These are phyloP conservation scores for Roridomyces roridus DNA, from an alignment of 768 basidiomycete genomes.

Conservation along the genomic window DNA sequence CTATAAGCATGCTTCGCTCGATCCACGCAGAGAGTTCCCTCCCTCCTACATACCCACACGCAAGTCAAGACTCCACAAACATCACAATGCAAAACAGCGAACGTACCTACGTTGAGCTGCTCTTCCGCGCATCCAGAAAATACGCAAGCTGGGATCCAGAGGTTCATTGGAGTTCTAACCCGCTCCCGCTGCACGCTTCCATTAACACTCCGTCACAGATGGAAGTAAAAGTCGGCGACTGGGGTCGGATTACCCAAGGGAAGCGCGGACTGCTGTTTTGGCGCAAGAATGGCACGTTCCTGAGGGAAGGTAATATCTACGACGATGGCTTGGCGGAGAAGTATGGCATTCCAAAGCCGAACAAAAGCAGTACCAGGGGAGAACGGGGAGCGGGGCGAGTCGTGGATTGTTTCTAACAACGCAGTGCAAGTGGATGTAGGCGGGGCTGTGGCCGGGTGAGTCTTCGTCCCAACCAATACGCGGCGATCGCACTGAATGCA, in stretches of 20 bases:
- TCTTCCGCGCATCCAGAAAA: constrained; percentile 37
- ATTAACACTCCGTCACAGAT: not conserved
- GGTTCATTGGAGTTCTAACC: not conserved
- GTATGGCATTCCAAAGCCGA: constrained; percentile 30
- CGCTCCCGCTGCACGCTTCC: not conserved
- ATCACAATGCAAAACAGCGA: constrained; percentile 23
- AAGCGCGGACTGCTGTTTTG: constrained; percentile 25
- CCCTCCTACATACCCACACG: no score
- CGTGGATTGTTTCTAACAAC: constrained; percentile 36
- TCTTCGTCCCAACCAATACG: no score
- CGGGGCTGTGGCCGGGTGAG: constrained; percentile 5
- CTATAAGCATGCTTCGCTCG: no score
- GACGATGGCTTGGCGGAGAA: constrained; percentile 28
- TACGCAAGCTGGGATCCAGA: constrained; percentile 43
- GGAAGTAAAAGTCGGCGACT: constrained; percentile 35
- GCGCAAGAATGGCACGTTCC: constrained; percentile 32
- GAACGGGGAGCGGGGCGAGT: constrained; percentile 26
- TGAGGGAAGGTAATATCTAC: constrained; percentile 41
- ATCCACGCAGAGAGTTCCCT: no score
- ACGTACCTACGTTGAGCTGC: constrained; percentile 37
- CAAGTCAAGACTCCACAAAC: no score
- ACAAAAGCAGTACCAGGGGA: constrained; percentile 19
- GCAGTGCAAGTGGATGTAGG: constrained; percentile 25
- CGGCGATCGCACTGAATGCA: not conserved
- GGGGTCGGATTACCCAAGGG: constrained; percentile 32